A percentile compares a stretch with the other conserved stretches of the same genome.
Conservation (phyloP, 768 basidiomycete species). For the Lactifluus rugatus region DNA sequence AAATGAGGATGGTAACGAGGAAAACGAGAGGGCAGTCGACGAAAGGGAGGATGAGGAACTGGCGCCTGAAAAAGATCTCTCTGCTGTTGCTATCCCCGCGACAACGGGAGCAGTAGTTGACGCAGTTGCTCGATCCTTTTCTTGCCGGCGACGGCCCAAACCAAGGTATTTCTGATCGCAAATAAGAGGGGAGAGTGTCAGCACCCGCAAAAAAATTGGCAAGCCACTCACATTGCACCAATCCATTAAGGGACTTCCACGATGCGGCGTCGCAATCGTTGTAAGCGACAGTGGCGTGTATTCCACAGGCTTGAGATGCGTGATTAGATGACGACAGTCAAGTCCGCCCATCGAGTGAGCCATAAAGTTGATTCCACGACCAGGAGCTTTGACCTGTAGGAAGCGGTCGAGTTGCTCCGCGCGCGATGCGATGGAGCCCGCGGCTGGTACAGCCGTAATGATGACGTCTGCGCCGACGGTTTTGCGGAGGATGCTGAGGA, state of each 20-base stretch:
- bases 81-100: background rate
- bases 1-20: slow-evolving; percentile 70
- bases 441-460: slow-evolving; percentile 88
- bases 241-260: slow-evolving; percentile 98
- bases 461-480: slow-evolving; percentile 90
- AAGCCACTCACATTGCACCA: slow-evolving; percentile 67
- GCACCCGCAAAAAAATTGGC: background rate
- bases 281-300: slow-evolving; percentile 86
- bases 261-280: slow-evolving; percentile 85
- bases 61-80: background rate
- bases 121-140: background rate
- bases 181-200: background rate
- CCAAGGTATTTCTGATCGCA: slow-evolving; percentile 73
- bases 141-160: slow-evolving; percentile 40
- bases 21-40: slow-evolving; percentile 35
- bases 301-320: slow-evolving; percentile 68
- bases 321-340: slow-evolving; percentile 88
- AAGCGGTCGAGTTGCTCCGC: slow-evolving; percentile 67
- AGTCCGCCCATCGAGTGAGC: slow-evolving; percentile 98
- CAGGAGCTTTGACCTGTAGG: slow-evolving; percentile 53
- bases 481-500: slow-evolving; percentile 68
- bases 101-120: background rate
- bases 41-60: slow-evolving; percentile 12
- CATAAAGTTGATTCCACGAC: slow-evolving; percentile 82
- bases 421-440: slow-evolving; percentile 79